Percentiles rank a stretch among this genome's conserved stretches.
phyloP scores from a whole-genome alignment of 108 stramenopile genomes.

The Nannochloropsis salina region DNA sequence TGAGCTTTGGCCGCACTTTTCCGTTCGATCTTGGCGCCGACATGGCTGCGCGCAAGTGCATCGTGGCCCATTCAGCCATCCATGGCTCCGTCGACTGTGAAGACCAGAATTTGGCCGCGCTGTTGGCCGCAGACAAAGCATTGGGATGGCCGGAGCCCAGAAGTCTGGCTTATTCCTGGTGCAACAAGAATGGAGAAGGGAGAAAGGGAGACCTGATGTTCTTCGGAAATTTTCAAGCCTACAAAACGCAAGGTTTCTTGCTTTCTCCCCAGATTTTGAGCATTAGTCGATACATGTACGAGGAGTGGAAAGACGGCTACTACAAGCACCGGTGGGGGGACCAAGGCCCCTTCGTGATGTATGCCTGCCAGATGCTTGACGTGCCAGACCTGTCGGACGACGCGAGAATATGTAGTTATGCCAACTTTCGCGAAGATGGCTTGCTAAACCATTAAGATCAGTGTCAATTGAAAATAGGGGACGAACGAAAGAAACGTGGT shows the following conservation, averaged over 20 bases:
- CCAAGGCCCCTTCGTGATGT: neutral
- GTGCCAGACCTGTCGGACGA: neutral
- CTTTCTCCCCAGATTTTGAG: neutral
- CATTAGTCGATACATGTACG: slow-evolving; percentile 17
- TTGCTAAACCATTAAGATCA: neutral
- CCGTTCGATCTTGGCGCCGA: neutral
- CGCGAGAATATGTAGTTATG: neutral
- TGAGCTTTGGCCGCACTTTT: neutral
- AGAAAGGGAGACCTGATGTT: slow-evolving; percentile 16
- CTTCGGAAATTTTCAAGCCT: neutral
- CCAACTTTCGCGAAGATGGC: neutral
- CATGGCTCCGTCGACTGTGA: neutral
- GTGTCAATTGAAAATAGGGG: neutral
- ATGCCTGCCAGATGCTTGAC: slow-evolving; percentile 16
- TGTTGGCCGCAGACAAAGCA: neutral
- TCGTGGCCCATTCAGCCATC: slow-evolving; percentile 1
- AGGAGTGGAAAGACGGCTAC: neutral
- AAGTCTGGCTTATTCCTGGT: neutral
- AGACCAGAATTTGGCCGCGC: neutral
- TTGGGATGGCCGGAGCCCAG: slow-evolving; percentile 12
- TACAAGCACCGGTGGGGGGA: slow-evolving; percentile 8
- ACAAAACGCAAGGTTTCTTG: slow-evolving; percentile 6
- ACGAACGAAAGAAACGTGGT: neutral
- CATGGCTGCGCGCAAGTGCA: neutral
- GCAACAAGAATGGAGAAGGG: slow-evolving; percentile 11